Base-by-base conservation (phyloP, 2,329 filamentous ascomycete species). In the Botrytis paeoniae region DNA sequence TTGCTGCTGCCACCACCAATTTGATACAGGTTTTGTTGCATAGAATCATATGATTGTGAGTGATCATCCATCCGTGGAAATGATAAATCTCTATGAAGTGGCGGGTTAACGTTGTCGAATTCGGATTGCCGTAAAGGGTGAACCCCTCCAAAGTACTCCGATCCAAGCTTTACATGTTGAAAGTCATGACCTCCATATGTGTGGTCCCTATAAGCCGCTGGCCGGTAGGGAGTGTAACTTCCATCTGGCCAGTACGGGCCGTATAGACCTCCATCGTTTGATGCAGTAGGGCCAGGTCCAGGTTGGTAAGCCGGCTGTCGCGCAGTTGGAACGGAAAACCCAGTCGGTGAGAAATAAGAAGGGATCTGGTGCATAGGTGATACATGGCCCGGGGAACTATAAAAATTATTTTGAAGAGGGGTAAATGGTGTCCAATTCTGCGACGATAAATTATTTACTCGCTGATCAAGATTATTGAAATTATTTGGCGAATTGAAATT, bases 211-310 rank as follows among this genome's bases (percentile, higher is more conserved):
- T 88, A 81, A 9, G 87, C 86, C 51, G 88, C 86, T 20, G 88
- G 88, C 73, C 87, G 84, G 79, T 90, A 90, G 20, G 88, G 80
- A 29, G 78, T 76, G 70, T 78, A 81, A 62, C 87, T 87, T n/a
- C 88, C 88, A 82, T 90, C 86, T 32, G 88, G 87, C 87, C 88
- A 90, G 78, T 90, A 90, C 41, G 88, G 88, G 0, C 88, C 88
- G 80, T 88, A 90, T 8, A 86, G 84, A 14, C 86, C 86, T 71
- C 85, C 84, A 43, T 86, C 85, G 70, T 87, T 87, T 2, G 88
- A 86, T 43, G 87, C 87, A 12, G 88, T 89, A 41, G 88, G 87
- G 4, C 87, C 88, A 68, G 87, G 81, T 72, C 85, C 85, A 75
- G 87, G 86, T 69, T 89, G 89, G 73, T 88, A 84, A 37, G 86